Percentiles rank a stretch among this genome's conserved stretches.
phyloP scores from a whole-genome alignment of 2,329 filamentous ascomycete genomes.

The Decorospora gaudefroyi region DNA sequence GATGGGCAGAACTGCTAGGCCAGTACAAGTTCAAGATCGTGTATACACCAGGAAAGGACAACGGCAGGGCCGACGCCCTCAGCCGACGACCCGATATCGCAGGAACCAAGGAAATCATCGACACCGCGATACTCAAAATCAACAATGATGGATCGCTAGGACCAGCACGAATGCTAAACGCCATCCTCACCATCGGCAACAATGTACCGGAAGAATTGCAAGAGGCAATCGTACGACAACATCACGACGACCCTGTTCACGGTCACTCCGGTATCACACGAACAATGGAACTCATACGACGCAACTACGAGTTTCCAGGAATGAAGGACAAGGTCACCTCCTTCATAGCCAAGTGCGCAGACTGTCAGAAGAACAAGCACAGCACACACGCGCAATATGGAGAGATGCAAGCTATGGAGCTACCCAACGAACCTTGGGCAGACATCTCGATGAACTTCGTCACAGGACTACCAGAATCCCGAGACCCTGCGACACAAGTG shows the following conservation, averaged over 20 bases:
- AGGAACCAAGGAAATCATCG: conserved; percentile 1
- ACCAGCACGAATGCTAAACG: background rate
- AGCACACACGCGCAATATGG: conserved; percentile 6
- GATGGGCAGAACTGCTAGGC: conserved; percentile 15
- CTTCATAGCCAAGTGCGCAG: conserved; percentile 4
- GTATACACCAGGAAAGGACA: background rate
- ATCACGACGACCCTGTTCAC: background rate
- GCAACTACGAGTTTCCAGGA: conserved; percentile 3
- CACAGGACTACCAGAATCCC: conserved; percentile 3
- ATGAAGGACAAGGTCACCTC: conserved; percentile 6
- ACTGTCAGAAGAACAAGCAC: conserved; percentile 11
- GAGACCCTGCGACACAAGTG: background rate
- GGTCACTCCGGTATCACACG: too few species aligned
- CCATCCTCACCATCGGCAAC: background rate
- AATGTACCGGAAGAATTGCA: conserved; percentile 3
- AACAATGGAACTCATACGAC: conserved; percentile 6
- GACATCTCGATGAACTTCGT: conserved; percentile 15
- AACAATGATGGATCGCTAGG: background rate
- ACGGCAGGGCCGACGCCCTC: conserved; percentile 3
- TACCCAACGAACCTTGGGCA: conserved; percentile 7
- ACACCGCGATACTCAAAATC: conserved; percentile 3
- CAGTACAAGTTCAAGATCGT: conserved; percentile 6
- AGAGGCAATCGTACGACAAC: background rate
- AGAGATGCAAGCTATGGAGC: conserved; percentile 9
- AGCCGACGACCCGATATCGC: conserved; percentile 2